These are phyloP conservation scores for Ceratocystis ficicola DNA, from an alignment of 2,329 filamentous ascomycete species.

Conservation along the genomic window DNA sequence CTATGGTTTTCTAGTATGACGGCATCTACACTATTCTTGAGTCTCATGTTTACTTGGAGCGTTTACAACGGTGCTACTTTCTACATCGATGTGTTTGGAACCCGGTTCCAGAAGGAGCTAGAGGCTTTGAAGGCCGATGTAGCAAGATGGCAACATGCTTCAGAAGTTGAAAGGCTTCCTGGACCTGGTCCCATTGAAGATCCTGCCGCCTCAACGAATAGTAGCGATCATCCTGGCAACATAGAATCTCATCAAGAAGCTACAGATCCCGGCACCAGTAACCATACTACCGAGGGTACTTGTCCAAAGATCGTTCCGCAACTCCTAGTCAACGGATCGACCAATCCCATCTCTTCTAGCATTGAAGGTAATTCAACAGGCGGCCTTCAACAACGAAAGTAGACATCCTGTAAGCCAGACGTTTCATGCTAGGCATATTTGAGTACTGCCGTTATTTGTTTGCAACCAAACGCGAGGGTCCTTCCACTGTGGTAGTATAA, in stretches of 20 bases:
- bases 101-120: constrained; percentile 89
- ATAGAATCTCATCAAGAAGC: neutral
- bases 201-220: neutral
- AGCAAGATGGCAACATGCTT: constrained; percentile 65
- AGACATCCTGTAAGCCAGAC: neutral
- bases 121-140: constrained; percentile 83
- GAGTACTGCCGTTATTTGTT: neutral
- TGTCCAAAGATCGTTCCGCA: constrained; percentile 14
- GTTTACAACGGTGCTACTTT: constrained; percentile 95
- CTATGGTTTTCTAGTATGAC: constrained; percentile 86
- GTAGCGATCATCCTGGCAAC: neutral
- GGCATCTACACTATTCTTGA: constrained; percentile 65
- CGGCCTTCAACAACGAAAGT: constrained; percentile 18
- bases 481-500: no score
- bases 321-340: neutral
- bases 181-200: constrained; percentile 8
- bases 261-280: neutral
- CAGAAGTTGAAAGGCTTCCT: constrained; percentile 32
- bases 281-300: neutral
- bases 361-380: neutral
- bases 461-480: no score
- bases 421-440: neutral
- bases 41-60: constrained; percentile 80
- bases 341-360: constrained; percentile 12
- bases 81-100: constrained; percentile 97